These are phyloP conservation scores for Betula pendula DNA, from an alignment of 306 rosid species.

Conservation along the genomic window DNA sequence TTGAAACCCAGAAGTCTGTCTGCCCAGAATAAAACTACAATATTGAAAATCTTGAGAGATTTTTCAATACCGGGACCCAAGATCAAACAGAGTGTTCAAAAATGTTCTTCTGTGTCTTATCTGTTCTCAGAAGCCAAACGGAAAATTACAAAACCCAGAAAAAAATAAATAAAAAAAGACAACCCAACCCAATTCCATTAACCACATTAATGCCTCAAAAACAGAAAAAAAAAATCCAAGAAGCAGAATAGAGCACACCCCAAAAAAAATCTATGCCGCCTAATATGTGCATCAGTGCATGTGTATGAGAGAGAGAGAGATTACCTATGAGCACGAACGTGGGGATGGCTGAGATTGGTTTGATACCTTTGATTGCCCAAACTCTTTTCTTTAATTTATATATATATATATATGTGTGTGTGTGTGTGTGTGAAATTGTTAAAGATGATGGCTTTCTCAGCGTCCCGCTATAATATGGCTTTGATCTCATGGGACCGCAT, in stretches of 20 bases:
- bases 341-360: not conserved
- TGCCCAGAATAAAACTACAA: not conserved
- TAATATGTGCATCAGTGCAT: not conserved
- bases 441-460: slow-evolving; percentile 22
- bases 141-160: not conserved
- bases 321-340: not conserved
- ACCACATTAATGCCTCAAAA: not conserved
- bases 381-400: not conserved
- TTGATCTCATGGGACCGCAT: not conserved
- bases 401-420: not conserved
- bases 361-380: not conserved
- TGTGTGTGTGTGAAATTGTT: not conserved
- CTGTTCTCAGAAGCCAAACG: slow-evolving; percentile 2
- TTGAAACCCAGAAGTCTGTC: not conserved
- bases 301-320: not conserved
- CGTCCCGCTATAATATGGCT: not conserved
- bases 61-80: not conserved
- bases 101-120: not conserved
- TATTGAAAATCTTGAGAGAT: not conserved
- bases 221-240: not conserved
- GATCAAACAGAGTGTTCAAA: not conserved
- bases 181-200: not conserved
- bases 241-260: not conserved
- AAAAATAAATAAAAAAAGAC: not conserved
- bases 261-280: not conserved